Evolutionary conservation across 257 asterid genomes (phyloP), one percentile per base, ranked within the genome.

Genomic region (Ajuga chamaepitys): DNA sequence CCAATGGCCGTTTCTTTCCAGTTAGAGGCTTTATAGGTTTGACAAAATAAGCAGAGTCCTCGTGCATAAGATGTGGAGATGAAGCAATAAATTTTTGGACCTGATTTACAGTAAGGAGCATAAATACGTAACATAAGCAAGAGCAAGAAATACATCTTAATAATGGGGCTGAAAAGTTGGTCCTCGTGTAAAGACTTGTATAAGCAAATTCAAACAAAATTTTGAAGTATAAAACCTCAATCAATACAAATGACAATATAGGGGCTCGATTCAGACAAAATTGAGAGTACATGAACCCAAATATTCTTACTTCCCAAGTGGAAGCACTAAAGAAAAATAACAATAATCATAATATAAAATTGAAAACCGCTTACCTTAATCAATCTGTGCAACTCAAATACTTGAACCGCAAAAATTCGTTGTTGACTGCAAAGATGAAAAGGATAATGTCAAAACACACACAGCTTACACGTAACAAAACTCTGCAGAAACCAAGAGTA

Each of bases 341-440:
- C 37, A 30, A 30, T 8, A 30, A 1, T 4, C 37, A 30, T 3
- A 28, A n/a, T n/a, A n/a, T n/a, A n/a, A n/a, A n/a, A n/a, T n/a
- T n/a, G n/a, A n/a, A n/a, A n/a, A n/a, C n/a, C n/a, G n/a, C 42
- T 68, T 58, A 89, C 99, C 99, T 86, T 83, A 24, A 93, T 65
- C 71, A 93, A 69, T 79, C 94, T 76, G 72, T 93, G 99, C 96
- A 93, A 79, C 86, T 93, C 99, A 30, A 93, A 93, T 17, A 93
- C 82, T 87, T 93, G 99, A 74, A 86, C 88, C n/a, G 95, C 96
- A 75, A 93, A 91, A 51, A 67, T 84, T 74, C 95, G 73, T 76
- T 89, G 97, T 64, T 89, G 99, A 64, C 99, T 93, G 89, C 63
- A 75, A 66, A 13, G 10, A 68, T 30, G 53, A 62, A 42, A 30